Evolutionary conservation across 345 rosid genomes (phyloP), one percentile per base, ranked within the genome.

Genomic region (Eucalyptus leucophloia): DNA sequence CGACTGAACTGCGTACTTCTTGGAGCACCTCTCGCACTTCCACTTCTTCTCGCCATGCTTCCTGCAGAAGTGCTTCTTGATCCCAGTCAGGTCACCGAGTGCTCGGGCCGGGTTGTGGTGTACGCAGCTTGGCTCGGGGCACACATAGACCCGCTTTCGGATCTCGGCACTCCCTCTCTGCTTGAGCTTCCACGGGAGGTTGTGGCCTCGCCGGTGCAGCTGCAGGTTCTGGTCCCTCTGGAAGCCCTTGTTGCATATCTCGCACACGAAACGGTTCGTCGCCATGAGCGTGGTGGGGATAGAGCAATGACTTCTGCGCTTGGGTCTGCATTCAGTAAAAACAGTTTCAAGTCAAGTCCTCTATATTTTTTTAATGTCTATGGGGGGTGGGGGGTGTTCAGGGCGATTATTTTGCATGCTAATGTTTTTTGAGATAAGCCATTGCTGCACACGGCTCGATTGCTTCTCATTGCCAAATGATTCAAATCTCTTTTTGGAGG

Each of bases 21-120:
- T 90, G 49, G 89, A 87, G 87, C 91, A 90, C 54, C 89, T 82
- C 89, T 90, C 91, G 87, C 91, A 90, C 88, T 90, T 90, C 91
- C 91, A 90, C 89, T 90, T 90, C 91, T 90, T 90, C 49, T 90
- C 91, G 18, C 91, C 91, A 60, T 90, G 91, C 60, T 90, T 90
- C 82, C 91, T 47, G 83, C 87, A 87, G 83, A 87, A 90, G 87
- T 90, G 91, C 91, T 90, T 90, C 89, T 90, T 87, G 77, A 90
- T 90, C n/a, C 91, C 91, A 3, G 91, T 90, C 11, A 90, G 89
- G 85, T 90, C 91, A 0, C 91, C 91, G 8, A 90, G 82, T 2
- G 91, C 91, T 9, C 91, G 53, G 13, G 91, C 81, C 1, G 91
- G 91, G 83, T 90, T 83, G 83, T 90, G 89, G 88, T 90, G 91